Percentiles rank a stretch among this genome's conserved stretches.
Conservation (phyloP, 1,284 basidiomycete genomes). For the Athelia sp. region DNA sequence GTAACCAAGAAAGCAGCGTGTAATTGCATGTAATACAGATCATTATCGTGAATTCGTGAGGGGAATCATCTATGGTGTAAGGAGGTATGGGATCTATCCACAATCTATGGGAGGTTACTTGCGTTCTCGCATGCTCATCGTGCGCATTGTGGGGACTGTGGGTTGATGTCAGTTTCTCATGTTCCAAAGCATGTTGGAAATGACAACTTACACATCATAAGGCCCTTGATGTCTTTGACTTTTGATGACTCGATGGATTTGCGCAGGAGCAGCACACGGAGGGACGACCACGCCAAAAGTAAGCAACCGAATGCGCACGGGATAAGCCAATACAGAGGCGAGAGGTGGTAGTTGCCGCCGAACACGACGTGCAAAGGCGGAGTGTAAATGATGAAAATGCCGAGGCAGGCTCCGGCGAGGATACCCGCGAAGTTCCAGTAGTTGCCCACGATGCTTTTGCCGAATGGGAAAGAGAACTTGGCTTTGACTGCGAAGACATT, state of each 20-base stretch:
- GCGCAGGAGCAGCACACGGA: slow-evolving; percentile 52
- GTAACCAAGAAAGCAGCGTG: slow-evolving; percentile 1
- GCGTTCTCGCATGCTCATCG: slow-evolving; percentile 56
- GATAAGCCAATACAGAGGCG: slow-evolving; percentile 66
- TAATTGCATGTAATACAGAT: background rate
- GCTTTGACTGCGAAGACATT: slow-evolving; percentile 72
- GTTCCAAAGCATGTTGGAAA: slow-evolving; percentile 1
- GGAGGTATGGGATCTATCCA: no score
- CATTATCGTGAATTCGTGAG: no score
- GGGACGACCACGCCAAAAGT: slow-evolving; percentile 52
- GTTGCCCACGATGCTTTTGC: slow-evolving; percentile 49
- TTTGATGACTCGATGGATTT: slow-evolving; percentile 48
- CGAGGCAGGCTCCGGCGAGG: slow-evolving; percentile 52
- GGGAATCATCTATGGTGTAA: no score
- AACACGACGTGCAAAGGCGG: slow-evolving; percentile 66
- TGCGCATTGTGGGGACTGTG: slow-evolving; percentile 62
- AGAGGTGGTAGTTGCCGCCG: slow-evolving; percentile 51
- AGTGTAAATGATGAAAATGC: slow-evolving; percentile 66
- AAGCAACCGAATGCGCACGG: slow-evolving; percentile 56
- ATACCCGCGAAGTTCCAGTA: slow-evolving; percentile 66
- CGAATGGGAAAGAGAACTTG: slow-evolving; percentile 58
- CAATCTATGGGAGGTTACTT: background rate
- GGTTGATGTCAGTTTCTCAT: slow-evolving; percentile 10
- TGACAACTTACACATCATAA: slow-evolving; percentile 61
- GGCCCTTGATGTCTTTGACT: slow-evolving; percentile 60